A percentile compares a stretch with the other conserved stretches of the same genome.
Conservation (phyloP, 192 early-diverging fungal species). For the Rhizophagus prolifer region DNA sequence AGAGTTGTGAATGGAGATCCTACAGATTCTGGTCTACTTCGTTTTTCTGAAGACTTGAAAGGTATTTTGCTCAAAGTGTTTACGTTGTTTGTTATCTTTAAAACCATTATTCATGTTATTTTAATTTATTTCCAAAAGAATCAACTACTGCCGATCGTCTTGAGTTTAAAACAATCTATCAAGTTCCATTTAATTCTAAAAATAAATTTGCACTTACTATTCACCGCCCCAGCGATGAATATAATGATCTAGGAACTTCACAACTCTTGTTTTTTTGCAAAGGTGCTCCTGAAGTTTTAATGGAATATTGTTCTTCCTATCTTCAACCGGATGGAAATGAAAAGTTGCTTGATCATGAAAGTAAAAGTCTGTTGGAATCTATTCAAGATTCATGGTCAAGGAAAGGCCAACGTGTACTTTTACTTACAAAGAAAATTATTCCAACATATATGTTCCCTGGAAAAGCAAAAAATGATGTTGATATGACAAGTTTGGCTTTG, state of each 20-base stretch:
- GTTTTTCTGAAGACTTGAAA: conserved; percentile 49
- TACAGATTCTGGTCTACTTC: conserved; percentile 81
- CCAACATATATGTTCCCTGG: neutral
- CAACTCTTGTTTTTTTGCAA: conserved; percentile 55
- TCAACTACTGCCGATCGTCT: neutral
- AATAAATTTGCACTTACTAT: conserved; percentile 68
- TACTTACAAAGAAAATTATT: conserved; percentile 34
- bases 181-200: conserved; percentile 74
- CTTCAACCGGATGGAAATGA: conserved; percentile 41
- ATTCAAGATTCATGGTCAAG: conserved; percentile 55
- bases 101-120: neutral
- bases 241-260: conserved; percentile 21
- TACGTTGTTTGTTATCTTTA: neutral
- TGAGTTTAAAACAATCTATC: conserved; percentile 40
- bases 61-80: neutral
- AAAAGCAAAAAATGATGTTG: conserved; percentile 22
- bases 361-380: conserved; percentile 35
- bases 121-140: neutral
- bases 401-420: conserved; percentile 58
- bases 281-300: conserved; percentile 77
- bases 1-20: conserved; percentile 76
- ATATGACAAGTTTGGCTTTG: conserved; percentile 34
- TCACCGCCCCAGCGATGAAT: conserved; percentile 23
- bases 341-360: conserved; percentile 38
- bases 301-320: conserved; percentile 47